Base-by-base conservation (phyloP, 768 basidiomycete genomes). In the Bullera alba region DNA sequence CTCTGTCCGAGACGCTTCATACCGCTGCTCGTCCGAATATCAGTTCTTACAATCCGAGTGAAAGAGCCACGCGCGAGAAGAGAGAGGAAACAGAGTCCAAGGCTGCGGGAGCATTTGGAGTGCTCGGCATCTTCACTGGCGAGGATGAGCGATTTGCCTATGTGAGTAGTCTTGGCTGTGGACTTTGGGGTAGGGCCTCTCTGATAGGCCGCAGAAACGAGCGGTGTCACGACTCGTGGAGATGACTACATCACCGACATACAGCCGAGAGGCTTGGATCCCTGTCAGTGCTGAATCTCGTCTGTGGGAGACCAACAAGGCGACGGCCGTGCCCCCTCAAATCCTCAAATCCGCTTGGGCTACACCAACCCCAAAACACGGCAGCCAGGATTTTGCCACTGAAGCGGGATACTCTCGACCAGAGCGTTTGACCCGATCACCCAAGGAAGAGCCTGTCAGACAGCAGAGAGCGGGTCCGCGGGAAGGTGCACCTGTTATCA, bases 91-190 rank as follows among this genome's bases (percentile, higher is more conserved):
- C 51, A 26, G 44, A 60, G 47, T 42, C 62, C 46, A 38, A 55
- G 50, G 25, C 58, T 57, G 21, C 72, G 67, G 22, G 53, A 1
- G 56, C 68, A 19, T 76, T 82, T 45, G 76, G 79, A 54, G 77
- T 71, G n/a, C 58, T 82, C 21, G 76, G 78, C 1, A 80, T 82
- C 36, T 81, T 81, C 45, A 67, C 72, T 67, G 81, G 74, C 38
- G 53, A 81, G 63, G 82, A 82, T 57, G 81, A 83, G 65, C 76
- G 78, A 29, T 82, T 82, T 60, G 79, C 80, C 1, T 82, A 78
- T 75, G 70, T 72, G 48, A 60, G 68, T 59, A 7, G 10, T 3
- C 4, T 15, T 22, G 5, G 26, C 7, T 44, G 17, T 50, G 7
- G 1, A 21, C 29, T 19, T 3, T 0, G 25, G 15, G 15, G 6